Percentiles rank a stretch among this genome's conserved stretches.
Evolutionary conservation across 306 rosid genomes (phyloP).

Genomic region (Aeschynomene evenia): DNA sequence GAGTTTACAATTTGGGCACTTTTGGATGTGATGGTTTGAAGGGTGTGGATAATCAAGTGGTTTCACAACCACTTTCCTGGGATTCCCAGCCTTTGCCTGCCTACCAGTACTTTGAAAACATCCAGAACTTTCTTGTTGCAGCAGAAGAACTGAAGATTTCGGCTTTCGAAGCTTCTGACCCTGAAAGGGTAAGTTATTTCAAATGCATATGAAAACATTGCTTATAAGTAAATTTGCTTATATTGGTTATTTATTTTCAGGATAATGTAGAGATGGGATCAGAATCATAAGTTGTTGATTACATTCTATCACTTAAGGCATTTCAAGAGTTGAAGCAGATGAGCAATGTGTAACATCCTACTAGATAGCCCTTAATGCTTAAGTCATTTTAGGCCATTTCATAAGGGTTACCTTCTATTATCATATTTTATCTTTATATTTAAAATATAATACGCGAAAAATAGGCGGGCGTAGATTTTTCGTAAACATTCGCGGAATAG

Average conservation of each 20-base stretch:
- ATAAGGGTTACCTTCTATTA: no score
- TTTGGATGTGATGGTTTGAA: slow-evolving; percentile 30
- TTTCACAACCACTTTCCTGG: slow-evolving; percentile 49
- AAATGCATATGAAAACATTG: background rate
- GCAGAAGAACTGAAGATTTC: slow-evolving; percentile 71
- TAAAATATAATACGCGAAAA: no score
- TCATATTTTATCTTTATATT: no score
- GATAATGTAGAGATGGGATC: slow-evolving; percentile 74
- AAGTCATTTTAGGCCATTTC: no score
- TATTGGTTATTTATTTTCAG: slow-evolving; percentile 44
- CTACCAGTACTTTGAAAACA: slow-evolving; percentile 92
- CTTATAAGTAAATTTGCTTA: background rate
- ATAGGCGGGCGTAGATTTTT: no score
- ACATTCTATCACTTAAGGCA: slow-evolving; percentile 72
- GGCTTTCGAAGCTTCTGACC: slow-evolving; percentile 91
- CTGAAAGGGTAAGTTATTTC: slow-evolving; percentile 68
- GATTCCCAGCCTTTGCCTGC: slow-evolving; percentile 90
- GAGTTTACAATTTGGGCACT: no score
- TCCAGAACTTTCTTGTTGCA: slow-evolving; percentile 79
- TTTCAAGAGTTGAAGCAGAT: slow-evolving; percentile 65
- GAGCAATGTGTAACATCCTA: no score
- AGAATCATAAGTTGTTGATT: slow-evolving; percentile 72
- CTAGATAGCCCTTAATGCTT: no score
- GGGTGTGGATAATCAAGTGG: slow-evolving; percentile 80
- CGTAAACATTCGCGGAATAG: no score